Conservation (phyloP, 805 yeast genomes). For the Candida methanosorbosa region DNA sequence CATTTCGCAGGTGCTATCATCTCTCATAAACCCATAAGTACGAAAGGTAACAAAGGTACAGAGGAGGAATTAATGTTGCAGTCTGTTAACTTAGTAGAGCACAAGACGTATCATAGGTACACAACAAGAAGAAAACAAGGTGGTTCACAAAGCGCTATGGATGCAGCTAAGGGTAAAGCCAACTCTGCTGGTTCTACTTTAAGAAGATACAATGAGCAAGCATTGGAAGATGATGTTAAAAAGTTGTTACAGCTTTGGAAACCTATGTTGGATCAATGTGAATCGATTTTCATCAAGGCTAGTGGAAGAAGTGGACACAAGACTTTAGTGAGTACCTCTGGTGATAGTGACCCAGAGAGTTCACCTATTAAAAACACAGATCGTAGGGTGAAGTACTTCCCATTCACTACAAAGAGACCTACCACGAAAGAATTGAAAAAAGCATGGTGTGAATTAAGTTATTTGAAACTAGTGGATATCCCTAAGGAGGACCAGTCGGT, state of each 20-base stretch:
- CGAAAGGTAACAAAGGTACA: constrained; percentile 46
- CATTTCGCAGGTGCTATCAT: constrained; percentile 95
- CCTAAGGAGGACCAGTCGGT: constrained; percentile 36
- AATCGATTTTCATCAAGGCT: constrained; percentile 71
- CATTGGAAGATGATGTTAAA: constrained; percentile 69
- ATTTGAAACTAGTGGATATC: constrained; percentile 42
- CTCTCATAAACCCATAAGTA: constrained; percentile 53
- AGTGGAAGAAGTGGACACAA: constrained; percentile 62
- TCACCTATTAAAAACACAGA: constrained; percentile 46
- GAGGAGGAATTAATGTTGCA: constrained; percentile 46
- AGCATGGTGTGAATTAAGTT: constrained; percentile 76
- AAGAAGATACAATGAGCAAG: constrained; percentile 85
- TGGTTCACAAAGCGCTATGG: constrained; percentile 91
- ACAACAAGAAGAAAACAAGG: constrained; percentile 97
- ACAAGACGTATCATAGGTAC: constrained; percentile 88
- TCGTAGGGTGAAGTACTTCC: constrained; percentile 57
- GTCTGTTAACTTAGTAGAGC: constrained; percentile 56
- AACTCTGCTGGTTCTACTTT: constrained; percentile 91
- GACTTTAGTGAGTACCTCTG: constrained; percentile 32
- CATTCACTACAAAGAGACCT: constrained; percentile 87
- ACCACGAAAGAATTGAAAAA: constrained; percentile 71
- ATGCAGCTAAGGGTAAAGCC: constrained; percentile 89
- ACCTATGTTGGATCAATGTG: constrained; percentile 47
- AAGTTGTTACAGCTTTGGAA: constrained; percentile 63
- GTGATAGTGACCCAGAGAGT: constrained; percentile 28